phyloP scores from a whole-genome alignment of 2,329 filamentous ascomycete species.

The Alternaria panax region DNA sequence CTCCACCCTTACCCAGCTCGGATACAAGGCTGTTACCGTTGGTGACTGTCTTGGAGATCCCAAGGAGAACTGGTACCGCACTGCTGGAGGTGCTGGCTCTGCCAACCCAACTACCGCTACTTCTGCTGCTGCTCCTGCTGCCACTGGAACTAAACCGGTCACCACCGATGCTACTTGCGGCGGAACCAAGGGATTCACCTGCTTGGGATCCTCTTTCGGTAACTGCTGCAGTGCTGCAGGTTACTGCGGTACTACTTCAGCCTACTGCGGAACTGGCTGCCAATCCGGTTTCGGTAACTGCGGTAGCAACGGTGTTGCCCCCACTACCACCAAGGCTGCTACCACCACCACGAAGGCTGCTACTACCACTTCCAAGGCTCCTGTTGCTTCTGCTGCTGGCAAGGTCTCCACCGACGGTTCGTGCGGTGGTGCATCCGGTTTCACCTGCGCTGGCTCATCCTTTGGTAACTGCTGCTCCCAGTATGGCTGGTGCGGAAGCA shows the following conservation, averaged over 20 bases:
- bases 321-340: slow-evolving; percentile 12
- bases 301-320: slow-evolving; percentile 15
- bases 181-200: slow-evolving; percentile 51
- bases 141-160: slow-evolving; percentile 38
- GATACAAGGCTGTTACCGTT: slow-evolving; percentile 56
- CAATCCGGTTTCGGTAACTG: slow-evolving; percentile 41
- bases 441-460: slow-evolving; percentile 52
- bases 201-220: slow-evolving; percentile 52
- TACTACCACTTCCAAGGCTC: slow-evolving; percentile 12
- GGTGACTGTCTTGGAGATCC: slow-evolving; percentile 59
- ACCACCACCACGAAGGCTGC: not conserved
- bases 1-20: slow-evolving; percentile 47
- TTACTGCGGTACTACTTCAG: slow-evolving; percentile 32
- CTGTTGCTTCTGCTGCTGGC: slow-evolving; percentile 9
- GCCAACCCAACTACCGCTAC: slow-evolving; percentile 23
- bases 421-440: slow-evolving; percentile 28
- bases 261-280: slow-evolving; percentile 42
- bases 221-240: slow-evolving; percentile 55
- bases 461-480: slow-evolving; percentile 58
- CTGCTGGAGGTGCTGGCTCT: slow-evolving; percentile 45
- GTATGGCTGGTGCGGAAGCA: slow-evolving; percentile 51
- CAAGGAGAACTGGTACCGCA: slow-evolving; percentile 58
- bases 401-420: slow-evolving; percentile 34
- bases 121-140: slow-evolving; percentile 15
- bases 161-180: slow-evolving; percentile 55